Evolutionary conservation across 192 early-diverging fungal genomes (phyloP), one percentile per base, ranked within the genome.

Genomic region (Diversispora epigaea): DNA sequence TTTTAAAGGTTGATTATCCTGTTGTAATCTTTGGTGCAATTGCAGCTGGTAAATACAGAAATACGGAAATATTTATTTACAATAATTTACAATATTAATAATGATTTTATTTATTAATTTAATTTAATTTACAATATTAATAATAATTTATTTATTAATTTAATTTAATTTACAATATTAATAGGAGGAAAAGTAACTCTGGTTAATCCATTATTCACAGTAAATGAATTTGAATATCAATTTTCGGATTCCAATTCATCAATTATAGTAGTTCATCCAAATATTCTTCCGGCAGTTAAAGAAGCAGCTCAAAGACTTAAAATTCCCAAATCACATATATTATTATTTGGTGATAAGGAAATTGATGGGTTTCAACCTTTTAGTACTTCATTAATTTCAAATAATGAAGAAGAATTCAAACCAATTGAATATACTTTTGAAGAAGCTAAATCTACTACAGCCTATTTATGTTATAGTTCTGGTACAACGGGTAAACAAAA

Each of bases 161-260:
- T n/a, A n/a, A n/a, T n/a, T n/a, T n/a, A n/a, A 32, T 32, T 32
- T 32, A 0, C 25, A 32, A 32, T 32, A 32, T 32, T 32, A 32
- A 32, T 68, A 72, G 93, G 94, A 8, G 91, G 89, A 15, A 81
- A 90, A 4, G 80, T 91, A 22, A 89, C 92, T 6, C 85, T 90
- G 14, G 91, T 88, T 19, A 98, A 96, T 77, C 93, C 95, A 9
- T 80, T 82, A 17, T 96, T 97, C 81, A 94, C 86, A 2, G 81
- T 79, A 12, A 79, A 86, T 49, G 96, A 98, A 73, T 76, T 95
- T 19, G 84, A 87, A 0, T 87, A 89, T 77, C 94, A 96, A 74
- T 81, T 98, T 39, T 63, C 80, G 17, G 86, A 91, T 50, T 86
- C 91, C 4, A 78, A 83, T 10, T 91, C 95, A 25, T 90, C 84